Base-by-base conservation (phyloP, 306 rosid genomes). In the Macrotyloma uniflorum region DNA sequence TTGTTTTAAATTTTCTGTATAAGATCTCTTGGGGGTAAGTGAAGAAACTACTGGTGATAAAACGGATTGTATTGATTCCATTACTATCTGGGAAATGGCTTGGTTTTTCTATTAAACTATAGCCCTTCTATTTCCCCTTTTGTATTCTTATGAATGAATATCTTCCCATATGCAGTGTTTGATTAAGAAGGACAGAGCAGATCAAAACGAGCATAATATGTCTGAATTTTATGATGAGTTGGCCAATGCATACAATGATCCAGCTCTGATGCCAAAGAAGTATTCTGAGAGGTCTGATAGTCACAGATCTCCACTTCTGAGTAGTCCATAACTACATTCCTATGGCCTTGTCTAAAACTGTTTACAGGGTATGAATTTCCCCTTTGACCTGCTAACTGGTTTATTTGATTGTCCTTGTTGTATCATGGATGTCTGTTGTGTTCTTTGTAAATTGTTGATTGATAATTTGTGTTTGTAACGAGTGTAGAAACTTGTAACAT, bases 181-280 rank as follows among this genome's bases (percentile, higher is more conserved):
- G 87, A 83, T 77, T 28, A 91, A 89, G 84, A 93, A 87, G 85
- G 98, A 93, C 72, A 84, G 84, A 86, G 88, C 83, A 71, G 93
- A 91, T 66, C 69, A 81, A 78, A 86, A 82, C 20, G 87, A 86
- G 68, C 77, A 83, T 43, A 74, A 83, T 47, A 78, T 87, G 77
- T 70, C 83, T 45, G 92, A 81, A 75, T 93, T 89, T 79, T 89
- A 77, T 61, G 83, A 86, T 28, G 85, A 84, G 13, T 57, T 93
- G 70, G 82, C 26, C 43, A 68, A 76, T 70, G 93, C 93, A 8
- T 93, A 93, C 59, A 74, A 67, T 50, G 95, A 89, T 87, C 97
- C 97, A 54, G 86, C 87, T 70, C 42, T 93, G 72, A 43, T 36
- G 80, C 90, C 92, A 70, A 72, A 45, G 11, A 78, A 53, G 30